Base-by-base conservation (phyloP, 2,329 filamentous ascomycete genomes). In the Raffaelea ambrosiae region DNA sequence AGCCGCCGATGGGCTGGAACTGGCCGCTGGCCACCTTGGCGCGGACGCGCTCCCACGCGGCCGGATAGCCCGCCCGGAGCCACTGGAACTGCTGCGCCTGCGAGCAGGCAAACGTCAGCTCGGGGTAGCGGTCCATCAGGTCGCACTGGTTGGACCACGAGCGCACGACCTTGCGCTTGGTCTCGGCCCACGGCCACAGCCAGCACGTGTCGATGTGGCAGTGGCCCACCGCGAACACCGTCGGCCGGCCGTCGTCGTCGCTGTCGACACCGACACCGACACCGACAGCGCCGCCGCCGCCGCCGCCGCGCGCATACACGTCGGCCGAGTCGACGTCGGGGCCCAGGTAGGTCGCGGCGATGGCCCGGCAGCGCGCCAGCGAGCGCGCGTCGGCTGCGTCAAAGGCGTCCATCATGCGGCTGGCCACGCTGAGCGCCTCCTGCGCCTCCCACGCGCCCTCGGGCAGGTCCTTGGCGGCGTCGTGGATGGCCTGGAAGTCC, bases 121-220 rank as follows among this genome's bases (percentile, higher is more conserved):
- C 93, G 0, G 90, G 88, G 55, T 97, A 98, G 31, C 87, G 80
- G 52, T 98, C 93, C 76, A 98, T 88, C 58, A 98, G 71, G 59
- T 95, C 85, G 65, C 90, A 95, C 65, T 98, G 93, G 63, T 88
- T 97, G 2, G 88, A 91, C 93, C 93, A 98, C 10, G 90, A 96
- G 41, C 93, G 81, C 19, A 85, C 90, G 26, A 97, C 85, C 71
- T 98, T 98, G 59, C 93, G 86, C 69, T 94, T 96, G 0, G 93
- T 97, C 71, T 98, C 93, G 10, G 86, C 93, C 79, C 89, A 98
- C 0, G 93, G 93, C 93, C 93, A 98, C 33, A 98, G 74, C 93
- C 93, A 98, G 66, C 91, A 96, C 23, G 86, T 95, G 66, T 97
- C 93, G 56, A 98, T 98, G 65, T 98, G 93, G 58, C 93, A 98